These are phyloP conservation scores for Globisporangium sylvaticum DNA, from an alignment of 352 stramenopile genomes.

Conservation along the genomic window DNA sequence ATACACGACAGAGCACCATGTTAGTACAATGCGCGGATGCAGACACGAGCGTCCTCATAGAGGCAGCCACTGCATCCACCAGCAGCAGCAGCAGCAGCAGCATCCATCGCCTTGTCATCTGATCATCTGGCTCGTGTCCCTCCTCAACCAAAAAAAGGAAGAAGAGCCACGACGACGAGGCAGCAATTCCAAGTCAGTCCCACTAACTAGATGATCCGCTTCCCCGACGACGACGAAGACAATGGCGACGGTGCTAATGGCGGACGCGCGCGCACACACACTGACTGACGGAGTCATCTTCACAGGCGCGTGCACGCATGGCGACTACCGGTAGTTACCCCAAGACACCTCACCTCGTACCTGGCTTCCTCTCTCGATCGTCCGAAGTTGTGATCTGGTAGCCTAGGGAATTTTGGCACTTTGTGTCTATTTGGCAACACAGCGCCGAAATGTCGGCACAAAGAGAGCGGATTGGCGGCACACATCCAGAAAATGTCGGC, in stretches of 20 bases:
- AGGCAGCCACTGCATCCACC: background rate
- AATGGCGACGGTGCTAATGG: background rate
- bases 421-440: background rate
- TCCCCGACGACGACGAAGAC: background rate
- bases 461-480: background rate
- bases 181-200: background rate
- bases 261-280: background rate
- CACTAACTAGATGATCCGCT: background rate
- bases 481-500: background rate
- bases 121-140: background rate
- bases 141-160: conserved; percentile 3
- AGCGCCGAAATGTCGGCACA: background rate
- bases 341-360: background rate
- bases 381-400: background rate
- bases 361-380: background rate
- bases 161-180: conserved; percentile 5
- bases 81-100: background rate
- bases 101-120: background rate
- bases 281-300: too few relatives aligned
- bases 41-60: background rate
- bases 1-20: background rate
- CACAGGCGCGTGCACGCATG: too few relatives aligned
- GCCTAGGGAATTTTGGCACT: background rate
- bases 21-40: background rate
- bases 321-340: too few relatives aligned